Evolutionary conservation across 2,329 filamentous ascomycete species (phyloP).

Genomic region (Myriosclerotinia curreyana): DNA sequence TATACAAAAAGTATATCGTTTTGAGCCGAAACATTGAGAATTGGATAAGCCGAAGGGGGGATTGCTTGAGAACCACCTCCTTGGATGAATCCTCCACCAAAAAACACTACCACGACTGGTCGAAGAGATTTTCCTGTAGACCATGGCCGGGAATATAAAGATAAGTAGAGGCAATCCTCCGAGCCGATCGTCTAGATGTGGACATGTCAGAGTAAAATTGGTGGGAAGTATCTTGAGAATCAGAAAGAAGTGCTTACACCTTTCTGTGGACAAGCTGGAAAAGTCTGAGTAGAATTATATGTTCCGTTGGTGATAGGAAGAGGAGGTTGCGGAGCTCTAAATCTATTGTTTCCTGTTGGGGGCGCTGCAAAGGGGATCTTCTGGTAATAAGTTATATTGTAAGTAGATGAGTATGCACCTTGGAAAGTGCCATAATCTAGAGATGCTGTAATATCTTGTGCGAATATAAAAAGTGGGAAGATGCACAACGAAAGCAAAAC

Average conservation of each 20-base stretch:
- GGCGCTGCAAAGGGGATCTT: constrained; percentile 61
- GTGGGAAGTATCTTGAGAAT: no score
- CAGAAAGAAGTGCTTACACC: constrained; percentile 41
- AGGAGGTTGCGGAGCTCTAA: constrained; percentile 59
- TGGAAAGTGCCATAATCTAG: constrained; percentile 52
- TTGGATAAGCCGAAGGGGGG: constrained; percentile 55
- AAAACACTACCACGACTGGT: constrained; percentile 59
- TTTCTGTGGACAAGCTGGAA: constrained; percentile 58
- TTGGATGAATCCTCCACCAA: constrained; percentile 60
- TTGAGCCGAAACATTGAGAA: constrained; percentile 51
- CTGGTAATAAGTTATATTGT: constrained; percentile 58
- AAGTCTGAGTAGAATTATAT: constrained; percentile 54
- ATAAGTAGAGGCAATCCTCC: constrained; percentile 61
- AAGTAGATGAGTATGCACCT: constrained; percentile 49
- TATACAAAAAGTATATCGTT: constrained; percentile 55
- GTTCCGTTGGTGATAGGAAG: constrained; percentile 46
- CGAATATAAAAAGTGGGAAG: constrained; percentile 13
- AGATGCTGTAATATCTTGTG: constrained; percentile 40
- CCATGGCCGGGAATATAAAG: constrained; percentile 59
- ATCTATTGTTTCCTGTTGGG: constrained; percentile 55
- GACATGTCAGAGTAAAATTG: not conserved
- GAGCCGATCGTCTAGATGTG: constrained; percentile 46
- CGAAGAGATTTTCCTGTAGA: constrained; percentile 43
- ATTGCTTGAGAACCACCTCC: constrained; percentile 54
- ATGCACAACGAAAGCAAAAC: not conserved